Conservation (phyloP, 306 rosid species). For the Notholithocarpus densiflorus region DNA sequence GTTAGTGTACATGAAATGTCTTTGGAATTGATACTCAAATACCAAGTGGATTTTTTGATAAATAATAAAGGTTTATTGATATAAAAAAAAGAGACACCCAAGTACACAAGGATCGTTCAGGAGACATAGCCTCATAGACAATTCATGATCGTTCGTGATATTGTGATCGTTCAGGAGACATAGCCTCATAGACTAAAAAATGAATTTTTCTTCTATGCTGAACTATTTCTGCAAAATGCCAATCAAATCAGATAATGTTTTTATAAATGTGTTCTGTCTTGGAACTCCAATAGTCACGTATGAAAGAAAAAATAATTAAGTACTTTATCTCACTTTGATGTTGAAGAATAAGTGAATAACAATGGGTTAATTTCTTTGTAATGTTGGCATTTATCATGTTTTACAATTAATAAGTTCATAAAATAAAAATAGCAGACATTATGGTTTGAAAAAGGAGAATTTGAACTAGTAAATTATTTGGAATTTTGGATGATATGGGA, state of each 20-base stretch:
- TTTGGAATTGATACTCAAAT: too few species aligned
- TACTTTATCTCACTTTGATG: neutral
- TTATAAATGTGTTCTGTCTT: neutral
- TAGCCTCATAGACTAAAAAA: neutral
- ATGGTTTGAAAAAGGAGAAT: neutral
- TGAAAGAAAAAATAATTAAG: neutral
- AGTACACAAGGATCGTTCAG: too few species aligned
- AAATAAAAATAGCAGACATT: neutral
- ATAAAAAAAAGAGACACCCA: too few species aligned
- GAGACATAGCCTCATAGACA: too few species aligned
- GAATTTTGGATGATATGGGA: neutral
- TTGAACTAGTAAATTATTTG: neutral
- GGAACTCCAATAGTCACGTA: neutral
- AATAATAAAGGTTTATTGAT: too few species aligned
- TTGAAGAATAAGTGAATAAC: neutral
- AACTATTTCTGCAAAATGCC: neutral
- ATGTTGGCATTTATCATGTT: neutral
- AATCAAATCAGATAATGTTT: neutral
- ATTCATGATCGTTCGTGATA: too few species aligned
- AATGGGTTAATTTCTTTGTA: neutral
- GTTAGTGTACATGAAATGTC: too few species aligned
- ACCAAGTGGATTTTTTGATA: too few species aligned
- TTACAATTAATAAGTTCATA: neutral
- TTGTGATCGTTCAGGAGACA: too few species aligned
- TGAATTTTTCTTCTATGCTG: neutral